Base-by-base conservation (phyloP, 495 filamentous ascomycete genomes). In the Daldinia grandis region DNA sequence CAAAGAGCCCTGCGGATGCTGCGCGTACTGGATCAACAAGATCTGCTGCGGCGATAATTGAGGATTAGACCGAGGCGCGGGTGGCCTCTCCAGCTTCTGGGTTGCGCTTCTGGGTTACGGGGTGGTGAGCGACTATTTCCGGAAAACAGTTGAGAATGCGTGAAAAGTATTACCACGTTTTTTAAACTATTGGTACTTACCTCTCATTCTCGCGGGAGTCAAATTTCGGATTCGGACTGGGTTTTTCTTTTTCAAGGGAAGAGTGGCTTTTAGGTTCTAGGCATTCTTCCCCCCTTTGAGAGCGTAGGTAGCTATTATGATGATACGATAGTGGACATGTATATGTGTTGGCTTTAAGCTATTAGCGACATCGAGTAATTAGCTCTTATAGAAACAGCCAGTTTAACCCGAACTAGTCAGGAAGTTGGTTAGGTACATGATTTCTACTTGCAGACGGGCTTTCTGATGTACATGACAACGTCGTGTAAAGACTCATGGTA, bases 1-100 rank as follows among this genome's bases (percentile, higher is more conserved):
- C 24, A 25, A 35, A 9, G 68, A 71, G 24, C 68, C 68, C 5
- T 71, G 15, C 51, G 31, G 31, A 8, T 61, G 62, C 68, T 62
- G 57, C 50, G 0, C 3, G 9, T 44, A 66, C 51, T 71, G 68
- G 68, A 37, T 27, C 9, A 7, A 8, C 17, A 54, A 54, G 38
- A 50, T 70, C 9, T 70, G 67, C 61, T 49, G 56, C 28, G 17
- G 28, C 14, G 30, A 50, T 8, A 37, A 53, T 19, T 28, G 35
- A 10, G 15, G 15, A 10, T 21, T 9, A 17, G n/a, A 9, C n/a
- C 15, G 5, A 5, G n/a, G 14, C n/a, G 38, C 6, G 8, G 8
- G 12, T 4, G 19, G 19, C 42, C n/a, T 17, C 17, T 4, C 42
- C 10, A 19, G 17, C 17, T 27, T n/a, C n/a, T n/a, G n/a, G n/a